Percentiles rank a stretch among this genome's conserved stretches.
These are phyloP conservation scores for Mrakia hoshinonis DNA, from an alignment of 768 basidiomycete species.

Conservation along the genomic window DNA sequence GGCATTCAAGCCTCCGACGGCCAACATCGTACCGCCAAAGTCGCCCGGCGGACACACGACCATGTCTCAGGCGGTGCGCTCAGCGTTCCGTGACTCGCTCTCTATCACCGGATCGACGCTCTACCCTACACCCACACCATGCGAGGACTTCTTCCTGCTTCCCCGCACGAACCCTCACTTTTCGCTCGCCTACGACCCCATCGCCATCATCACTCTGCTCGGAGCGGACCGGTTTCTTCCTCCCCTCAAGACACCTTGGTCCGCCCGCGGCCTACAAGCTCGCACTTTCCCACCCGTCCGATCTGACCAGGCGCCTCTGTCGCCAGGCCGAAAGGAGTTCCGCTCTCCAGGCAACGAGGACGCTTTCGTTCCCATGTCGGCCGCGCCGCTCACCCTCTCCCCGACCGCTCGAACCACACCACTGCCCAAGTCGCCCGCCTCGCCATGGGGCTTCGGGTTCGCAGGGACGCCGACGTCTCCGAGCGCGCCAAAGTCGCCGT, in stretches of 20 bases:
- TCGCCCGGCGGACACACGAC: constrained; percentile 18
- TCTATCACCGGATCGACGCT: constrained; percentile 45
- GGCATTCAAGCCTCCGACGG: constrained; percentile 37
- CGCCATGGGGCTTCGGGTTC: constrained; percentile 4
- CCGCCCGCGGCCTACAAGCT: constrained; percentile 52
- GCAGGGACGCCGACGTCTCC: constrained; percentile 24
- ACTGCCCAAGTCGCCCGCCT: constrained; percentile 22
- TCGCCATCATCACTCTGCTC: constrained; percentile 56
- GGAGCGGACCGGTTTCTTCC: constrained; percentile 44
- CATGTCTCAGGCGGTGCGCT: constrained; percentile 43
- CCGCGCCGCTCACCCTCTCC: constrained; percentile 33
- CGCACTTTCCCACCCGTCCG: constrained; percentile 63
- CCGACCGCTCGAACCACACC: constrained; percentile 30
- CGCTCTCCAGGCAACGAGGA: constrained; percentile 30
- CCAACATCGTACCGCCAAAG: constrained; percentile 29
- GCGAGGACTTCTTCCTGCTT: constrained; percentile 73
- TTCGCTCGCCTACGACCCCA: constrained; percentile 57
- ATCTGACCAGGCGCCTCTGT: constrained; percentile 33
- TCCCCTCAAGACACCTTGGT: constrained; percentile 36
- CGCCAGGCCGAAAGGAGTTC: constrained; percentile 39
- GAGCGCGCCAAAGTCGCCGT: constrained; percentile 22
- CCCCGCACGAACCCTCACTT: constrained; percentile 65
- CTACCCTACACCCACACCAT: constrained; percentile 52
- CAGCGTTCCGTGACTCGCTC: constrained; percentile 57
- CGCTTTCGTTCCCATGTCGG: constrained; percentile 38